Evolutionary conservation across 1,139 yeast species (phyloP).

Genomic region (Torulaspora globosa): DNA sequence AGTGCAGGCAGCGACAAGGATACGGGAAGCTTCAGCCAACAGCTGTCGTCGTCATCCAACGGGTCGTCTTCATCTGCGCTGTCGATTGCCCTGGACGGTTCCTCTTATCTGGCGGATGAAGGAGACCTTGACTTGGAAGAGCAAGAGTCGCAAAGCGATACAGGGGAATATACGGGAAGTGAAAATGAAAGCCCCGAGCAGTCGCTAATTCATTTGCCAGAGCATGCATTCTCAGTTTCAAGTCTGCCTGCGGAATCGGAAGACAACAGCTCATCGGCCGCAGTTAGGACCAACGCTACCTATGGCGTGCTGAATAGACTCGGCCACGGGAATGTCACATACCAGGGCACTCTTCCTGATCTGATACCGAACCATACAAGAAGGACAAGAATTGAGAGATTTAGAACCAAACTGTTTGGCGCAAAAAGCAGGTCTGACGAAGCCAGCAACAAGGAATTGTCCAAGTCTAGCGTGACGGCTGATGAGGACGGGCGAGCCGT

Average conservation of each 20-base stretch:
- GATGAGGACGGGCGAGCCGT: constrained; percentile 19
- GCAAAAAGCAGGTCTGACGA: constrained; percentile 9
- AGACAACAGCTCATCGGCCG: constrained; percentile 2
- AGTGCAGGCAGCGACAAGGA: constrained; percentile 9
- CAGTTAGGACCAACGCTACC: constrained; percentile 10
- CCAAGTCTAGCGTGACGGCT: constrained; percentile 12
- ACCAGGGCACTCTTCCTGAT: constrained; percentile 30
- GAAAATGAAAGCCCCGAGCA: constrained; percentile 3
- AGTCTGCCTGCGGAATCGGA: constrained; percentile 1
- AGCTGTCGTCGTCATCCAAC: constrained; percentile 5
- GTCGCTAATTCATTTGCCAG: not conserved
- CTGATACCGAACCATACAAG: constrained; percentile 28
- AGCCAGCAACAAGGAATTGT: constrained; percentile 1
- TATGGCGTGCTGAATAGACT: constrained; percentile 19
- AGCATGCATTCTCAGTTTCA: constrained; percentile 3
- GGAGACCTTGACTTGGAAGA: constrained; percentile 7
- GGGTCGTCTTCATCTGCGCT: constrained; percentile 6
- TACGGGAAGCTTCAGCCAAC: constrained; percentile 7
- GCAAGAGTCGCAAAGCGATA: constrained; percentile 4
- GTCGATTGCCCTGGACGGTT: constrained; percentile 7
- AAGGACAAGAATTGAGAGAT: constrained; percentile 19
- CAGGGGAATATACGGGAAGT: constrained; percentile 3
- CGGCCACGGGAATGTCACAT: constrained; percentile 20
- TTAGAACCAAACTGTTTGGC: constrained; percentile 17
- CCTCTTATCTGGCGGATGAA: constrained; percentile 11